A percentile compares a stretch with the other conserved stretches of the same genome.
Evolutionary conservation across 768 basidiomycete species (phyloP).

Genomic region (Podaxis pistillaris): DNA sequence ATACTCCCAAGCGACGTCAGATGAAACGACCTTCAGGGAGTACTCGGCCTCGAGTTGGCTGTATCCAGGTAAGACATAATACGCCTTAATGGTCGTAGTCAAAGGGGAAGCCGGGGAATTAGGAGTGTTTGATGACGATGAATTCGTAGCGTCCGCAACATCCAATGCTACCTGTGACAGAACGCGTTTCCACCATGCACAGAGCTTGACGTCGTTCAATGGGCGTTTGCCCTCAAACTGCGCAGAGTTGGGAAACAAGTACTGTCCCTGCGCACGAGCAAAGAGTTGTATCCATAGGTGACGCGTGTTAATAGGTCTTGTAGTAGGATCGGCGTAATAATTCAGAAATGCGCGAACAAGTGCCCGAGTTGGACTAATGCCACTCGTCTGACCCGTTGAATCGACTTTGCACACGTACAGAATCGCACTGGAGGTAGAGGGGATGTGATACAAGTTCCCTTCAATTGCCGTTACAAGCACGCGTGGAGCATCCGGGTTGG

Average conservation of each 20-base stretch:
- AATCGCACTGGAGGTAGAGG: slow-evolving; percentile 64
- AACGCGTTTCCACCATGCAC: slow-evolving; percentile 90
- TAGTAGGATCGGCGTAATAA: slow-evolving; percentile 62
- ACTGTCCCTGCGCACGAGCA: slow-evolving; percentile 87
- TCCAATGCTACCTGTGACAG: slow-evolving; percentile 54
- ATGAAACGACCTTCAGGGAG: slow-evolving; percentile 42
- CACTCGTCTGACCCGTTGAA: slow-evolving; percentile 72
- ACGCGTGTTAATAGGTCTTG: slow-evolving; percentile 54
- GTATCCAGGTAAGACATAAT: slow-evolving; percentile 71
- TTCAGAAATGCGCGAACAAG: slow-evolving; percentile 66
- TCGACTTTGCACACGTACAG: slow-evolving; percentile 95
- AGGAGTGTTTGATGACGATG: not conserved
- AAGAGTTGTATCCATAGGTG: slow-evolving; percentile 85
- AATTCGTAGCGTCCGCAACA: slow-evolving; percentile 25
- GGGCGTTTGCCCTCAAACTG: slow-evolving; percentile 69
- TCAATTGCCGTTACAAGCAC: slow-evolving; percentile 81
- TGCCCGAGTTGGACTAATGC: slow-evolving; percentile 65
- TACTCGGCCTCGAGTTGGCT: slow-evolving; percentile 64
- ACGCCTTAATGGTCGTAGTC: slow-evolving; percentile 28
- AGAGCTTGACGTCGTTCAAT: slow-evolving; percentile 74
- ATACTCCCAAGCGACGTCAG: slow-evolving; percentile 57
- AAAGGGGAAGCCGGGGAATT: not conserved
- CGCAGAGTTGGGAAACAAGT: slow-evolving; percentile 88
- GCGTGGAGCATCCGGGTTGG: slow-evolving; percentile 33
- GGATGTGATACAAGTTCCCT: slow-evolving; percentile 71